phyloP scores from a whole-genome alignment of 495 filamentous ascomycete genomes.

The Aspergillus homomorphus region DNA sequence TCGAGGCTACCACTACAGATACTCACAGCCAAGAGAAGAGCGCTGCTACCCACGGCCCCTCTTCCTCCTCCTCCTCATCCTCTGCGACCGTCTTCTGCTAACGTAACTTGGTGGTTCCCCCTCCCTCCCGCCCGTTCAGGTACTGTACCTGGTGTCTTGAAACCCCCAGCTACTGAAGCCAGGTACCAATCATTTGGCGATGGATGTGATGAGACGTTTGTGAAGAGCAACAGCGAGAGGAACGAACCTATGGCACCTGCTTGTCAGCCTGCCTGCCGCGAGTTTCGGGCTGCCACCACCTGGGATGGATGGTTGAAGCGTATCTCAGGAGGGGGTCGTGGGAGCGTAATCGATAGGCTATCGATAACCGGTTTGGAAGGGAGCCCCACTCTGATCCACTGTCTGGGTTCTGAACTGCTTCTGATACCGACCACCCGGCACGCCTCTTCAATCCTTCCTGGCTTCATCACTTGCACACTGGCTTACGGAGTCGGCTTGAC shows the following conservation, averaged over 20 bases:
- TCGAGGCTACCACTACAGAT: not conserved
- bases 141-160: conserved; percentile 3
- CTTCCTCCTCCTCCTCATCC: not conserved
- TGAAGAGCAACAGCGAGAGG: too few relatives aligned
- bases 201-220: conserved; percentile 9
- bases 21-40: not conserved
- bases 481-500: too few relatives aligned
- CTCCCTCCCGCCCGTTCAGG: conserved; percentile 7
- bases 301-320: not conserved
- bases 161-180: not conserved
- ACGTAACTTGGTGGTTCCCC: too few relatives aligned
- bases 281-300: not conserved
- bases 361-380: conserved; percentile 13
- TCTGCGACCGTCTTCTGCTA: too few relatives aligned
- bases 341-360: conserved; percentile 27
- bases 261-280: too few relatives aligned
- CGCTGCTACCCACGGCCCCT: not conserved
- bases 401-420: conserved; percentile 10
- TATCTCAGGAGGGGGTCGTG: not conserved
- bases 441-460: not conserved
- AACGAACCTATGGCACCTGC: too few relatives aligned
- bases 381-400: conserved; percentile 9
- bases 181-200: conserved; percentile 15
- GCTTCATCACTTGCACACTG: not conserved
- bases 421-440: conserved; percentile 9